These are phyloP conservation scores for Trichoderma simmonsii DNA, from an alignment of 2,329 filamentous ascomycete genomes.

Conservation along the genomic window DNA sequence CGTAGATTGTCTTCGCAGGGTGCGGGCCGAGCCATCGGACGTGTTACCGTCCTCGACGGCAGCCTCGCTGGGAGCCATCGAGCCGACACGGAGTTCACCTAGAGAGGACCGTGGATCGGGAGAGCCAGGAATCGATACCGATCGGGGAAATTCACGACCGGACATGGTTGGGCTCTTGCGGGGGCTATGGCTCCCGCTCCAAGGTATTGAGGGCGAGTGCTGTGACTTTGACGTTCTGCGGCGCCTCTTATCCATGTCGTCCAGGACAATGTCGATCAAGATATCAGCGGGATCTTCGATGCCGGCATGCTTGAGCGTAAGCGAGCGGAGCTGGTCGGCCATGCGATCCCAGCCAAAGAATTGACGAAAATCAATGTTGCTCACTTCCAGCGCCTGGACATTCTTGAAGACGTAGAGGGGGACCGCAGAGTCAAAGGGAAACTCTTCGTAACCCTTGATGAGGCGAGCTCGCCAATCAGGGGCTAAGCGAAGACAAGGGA, in stretches of 20 bases:
- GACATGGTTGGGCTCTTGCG: conserved; percentile 61
- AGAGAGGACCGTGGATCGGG: conserved; percentile 48
- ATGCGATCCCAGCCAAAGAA: conserved; percentile 97
- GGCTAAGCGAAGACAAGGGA: conserved; percentile 82
- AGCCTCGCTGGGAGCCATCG: conserved; percentile 53
- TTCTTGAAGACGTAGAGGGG: conserved; percentile 98
- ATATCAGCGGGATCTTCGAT: conserved; percentile 89
- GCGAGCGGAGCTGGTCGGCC: conserved; percentile 84
- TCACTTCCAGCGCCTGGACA: conserved; percentile 86
- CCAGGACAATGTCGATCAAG: conserved; percentile 86
- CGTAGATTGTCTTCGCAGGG: conserved; percentile 45
- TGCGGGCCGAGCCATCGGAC: conserved; percentile 36
- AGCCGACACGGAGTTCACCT: conserved; percentile 55
- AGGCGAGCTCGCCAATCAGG: conserved; percentile 90
- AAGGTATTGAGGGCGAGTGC: conserved; percentile 71
- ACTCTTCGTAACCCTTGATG: conserved; percentile 93
- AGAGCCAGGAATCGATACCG: conserved; percentile 66
- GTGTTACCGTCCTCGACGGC: conserved; percentile 42
- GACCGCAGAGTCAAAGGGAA: conserved; percentile 95
- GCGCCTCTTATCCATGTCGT: conserved; percentile 91
- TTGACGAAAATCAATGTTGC: conserved; percentile 91
- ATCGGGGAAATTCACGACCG: conserved; percentile 64
- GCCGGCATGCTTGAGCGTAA: conserved; percentile 82
- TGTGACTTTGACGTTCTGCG: conserved; percentile 84
- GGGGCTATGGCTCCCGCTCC: conserved; percentile 56